Evolutionary conservation across 345 rosid genomes (phyloP).

Genomic region (Streptanthus diversifolius): DNA sequence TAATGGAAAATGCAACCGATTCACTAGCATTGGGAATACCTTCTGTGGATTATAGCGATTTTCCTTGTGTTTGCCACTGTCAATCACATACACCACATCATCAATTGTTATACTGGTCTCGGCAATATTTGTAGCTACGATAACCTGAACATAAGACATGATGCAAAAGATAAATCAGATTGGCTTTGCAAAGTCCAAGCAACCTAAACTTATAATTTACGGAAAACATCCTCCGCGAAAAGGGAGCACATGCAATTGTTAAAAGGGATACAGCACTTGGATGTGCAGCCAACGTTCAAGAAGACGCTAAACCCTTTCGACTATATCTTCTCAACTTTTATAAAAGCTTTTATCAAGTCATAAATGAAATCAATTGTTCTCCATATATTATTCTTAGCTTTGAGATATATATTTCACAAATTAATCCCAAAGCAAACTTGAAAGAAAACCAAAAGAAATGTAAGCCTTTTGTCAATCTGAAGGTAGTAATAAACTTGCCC

Average conservation of each 20-base stretch:
- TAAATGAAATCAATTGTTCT: background rate
- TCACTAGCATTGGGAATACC: conserved; percentile 43
- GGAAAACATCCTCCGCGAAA: background rate
- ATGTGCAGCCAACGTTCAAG: background rate
- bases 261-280: background rate
- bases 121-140: conserved; percentile 65
- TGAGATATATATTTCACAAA: background rate
- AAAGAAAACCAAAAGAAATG: background rate
- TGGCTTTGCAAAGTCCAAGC: background rate
- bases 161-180: conserved; percentile 14
- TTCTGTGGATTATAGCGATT: conserved; percentile 85
- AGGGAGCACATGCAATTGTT: background rate
- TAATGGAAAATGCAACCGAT: conserved; percentile 10
- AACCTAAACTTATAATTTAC: background rate
- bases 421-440: background rate
- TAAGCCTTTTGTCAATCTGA: background rate
- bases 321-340: background rate
- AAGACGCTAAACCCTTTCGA: background rate
- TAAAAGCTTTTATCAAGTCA: background rate
- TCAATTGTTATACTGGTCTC: conserved; percentile 91
- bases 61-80: conserved; percentile 93
- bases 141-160: conserved; percentile 52
- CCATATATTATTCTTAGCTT: background rate
- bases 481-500: background rate
- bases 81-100: conserved; percentile 90